Percentiles rank a stretch among this genome's conserved stretches.
Conservation (phyloP, 352 stramenopile species). For the Pythium brachiatum region DNA sequence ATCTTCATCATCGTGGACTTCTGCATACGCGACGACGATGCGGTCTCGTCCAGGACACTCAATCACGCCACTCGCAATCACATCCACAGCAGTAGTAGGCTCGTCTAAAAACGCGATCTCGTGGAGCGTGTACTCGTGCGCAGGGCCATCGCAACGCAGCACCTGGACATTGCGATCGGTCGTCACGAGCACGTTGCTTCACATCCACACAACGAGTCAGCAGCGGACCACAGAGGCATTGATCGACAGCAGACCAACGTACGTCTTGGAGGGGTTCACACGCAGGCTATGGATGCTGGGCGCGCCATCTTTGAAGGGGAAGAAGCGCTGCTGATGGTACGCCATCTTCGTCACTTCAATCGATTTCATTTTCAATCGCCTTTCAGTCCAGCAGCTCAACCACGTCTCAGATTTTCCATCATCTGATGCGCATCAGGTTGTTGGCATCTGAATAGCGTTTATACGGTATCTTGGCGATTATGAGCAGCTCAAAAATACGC, state of each 20-base stretch:
- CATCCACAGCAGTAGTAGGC: constrained; percentile 24
- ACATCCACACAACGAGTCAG: not conserved
- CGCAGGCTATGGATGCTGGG: constrained; percentile 58
- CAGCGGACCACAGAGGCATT: not conserved
- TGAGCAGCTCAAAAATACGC: constrained; percentile 3
- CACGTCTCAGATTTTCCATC: not conserved
- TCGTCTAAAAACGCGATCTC: constrained; percentile 34
- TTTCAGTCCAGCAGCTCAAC: not conserved
- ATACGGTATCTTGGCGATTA: constrained; percentile 6
- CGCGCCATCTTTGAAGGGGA: constrained; percentile 52
- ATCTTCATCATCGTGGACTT: constrained; percentile 31
- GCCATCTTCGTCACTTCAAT: constrained; percentile 4
- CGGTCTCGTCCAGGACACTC: constrained; percentile 35
- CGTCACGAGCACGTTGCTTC: constrained; percentile 61
- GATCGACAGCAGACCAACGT: not conserved
- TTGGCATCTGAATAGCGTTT: not conserved
- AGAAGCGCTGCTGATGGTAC: constrained; percentile 65
- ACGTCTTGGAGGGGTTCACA: constrained; percentile 36
- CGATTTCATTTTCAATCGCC: not conserved
- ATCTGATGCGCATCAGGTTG: constrained; percentile 8
- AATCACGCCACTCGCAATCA: constrained; percentile 50
- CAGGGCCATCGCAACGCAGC: constrained; percentile 30
- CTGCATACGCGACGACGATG: constrained; percentile 49
- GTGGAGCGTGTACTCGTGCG: constrained; percentile 36
- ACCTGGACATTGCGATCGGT: constrained; percentile 60